These are phyloP conservation scores for Leucocoprinus birnbaumii DNA, from an alignment of 768 basidiomycete genomes.

Conservation along the genomic window DNA sequence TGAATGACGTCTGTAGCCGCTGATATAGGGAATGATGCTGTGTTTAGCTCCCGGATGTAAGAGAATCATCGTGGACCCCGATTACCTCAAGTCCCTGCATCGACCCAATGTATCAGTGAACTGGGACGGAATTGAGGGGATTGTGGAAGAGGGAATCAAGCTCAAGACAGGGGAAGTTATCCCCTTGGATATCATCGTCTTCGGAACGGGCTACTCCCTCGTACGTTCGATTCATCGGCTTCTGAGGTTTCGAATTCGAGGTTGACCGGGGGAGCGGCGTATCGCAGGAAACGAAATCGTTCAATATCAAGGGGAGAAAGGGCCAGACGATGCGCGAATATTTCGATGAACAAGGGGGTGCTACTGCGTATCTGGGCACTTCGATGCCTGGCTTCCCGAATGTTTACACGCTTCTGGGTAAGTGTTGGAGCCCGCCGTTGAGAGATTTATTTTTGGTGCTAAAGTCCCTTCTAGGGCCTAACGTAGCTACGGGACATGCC, in stretches of 20 bases:
- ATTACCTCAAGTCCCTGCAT: conserved; percentile 51
- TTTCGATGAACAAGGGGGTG: conserved; percentile 43
- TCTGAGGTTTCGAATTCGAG: conserved; percentile 2
- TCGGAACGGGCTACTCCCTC: conserved; percentile 51
- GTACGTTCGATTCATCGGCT: conserved; percentile 26
- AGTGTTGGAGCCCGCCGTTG: conserved; percentile 15
- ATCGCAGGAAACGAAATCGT: conserved; percentile 31
- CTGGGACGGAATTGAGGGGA: conserved; percentile 45
- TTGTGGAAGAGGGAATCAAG: conserved; percentile 48
- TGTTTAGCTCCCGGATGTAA: conserved; percentile 56
- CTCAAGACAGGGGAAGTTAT: conserved; percentile 46
- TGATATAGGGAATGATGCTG: not conserved
- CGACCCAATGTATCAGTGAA: conserved; percentile 49
- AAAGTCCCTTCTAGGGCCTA: conserved; percentile 39
- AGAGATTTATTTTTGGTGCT: conserved; percentile 2
- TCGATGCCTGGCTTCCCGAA: conserved; percentile 58
- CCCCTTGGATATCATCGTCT: conserved; percentile 54
- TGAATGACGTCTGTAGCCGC: not conserved
- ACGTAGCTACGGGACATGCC: conserved; percentile 54
- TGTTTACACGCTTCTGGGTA: conserved; percentile 45
- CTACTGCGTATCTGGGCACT: conserved; percentile 51
- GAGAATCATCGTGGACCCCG: conserved; percentile 58
- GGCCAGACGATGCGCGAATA: conserved; percentile 42
- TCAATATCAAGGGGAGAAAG: conserved; percentile 39
- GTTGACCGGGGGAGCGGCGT: not conserved